Percentiles rank a stretch among this genome's conserved stretches.
Evolutionary conservation across 2,329 filamentous ascomycete genomes (phyloP).

Genomic region (Sclerotiophoma versabilis): DNA sequence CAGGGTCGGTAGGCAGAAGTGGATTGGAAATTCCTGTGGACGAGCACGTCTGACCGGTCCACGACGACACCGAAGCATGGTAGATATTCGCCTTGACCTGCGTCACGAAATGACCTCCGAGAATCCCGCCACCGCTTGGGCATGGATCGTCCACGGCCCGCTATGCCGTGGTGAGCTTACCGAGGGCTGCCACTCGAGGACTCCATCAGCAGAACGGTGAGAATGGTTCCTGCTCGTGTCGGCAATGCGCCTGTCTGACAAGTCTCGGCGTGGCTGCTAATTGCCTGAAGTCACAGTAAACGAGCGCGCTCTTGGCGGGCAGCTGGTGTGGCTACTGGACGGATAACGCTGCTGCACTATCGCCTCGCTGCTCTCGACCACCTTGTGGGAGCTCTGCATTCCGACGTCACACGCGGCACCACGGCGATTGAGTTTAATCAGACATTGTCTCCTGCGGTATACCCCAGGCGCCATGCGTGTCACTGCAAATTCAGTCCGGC

Average conservation of each 20-base stretch:
- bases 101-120: background rate
- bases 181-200: background rate
- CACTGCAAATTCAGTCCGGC: slow-evolving; percentile 36
- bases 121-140: slow-evolving; percentile 3
- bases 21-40: background rate
- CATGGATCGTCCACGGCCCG: slow-evolving; percentile 15
- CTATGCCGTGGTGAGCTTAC: slow-evolving; percentile 13
- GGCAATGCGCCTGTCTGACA: slow-evolving; percentile 6
- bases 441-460: slow-evolving; percentile 13
- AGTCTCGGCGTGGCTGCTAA: slow-evolving; percentile 1
- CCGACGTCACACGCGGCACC: slow-evolving; percentile 4
- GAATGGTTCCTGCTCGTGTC: slow-evolving; percentile 5
- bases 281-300: slow-evolving; percentile 1
- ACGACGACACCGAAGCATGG: background rate
- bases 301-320: slow-evolving; percentile 1
- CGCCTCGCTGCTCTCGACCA: too few species aligned
- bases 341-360: background rate
- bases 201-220: slow-evolving; percentile 13
- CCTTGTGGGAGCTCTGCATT: background rate
- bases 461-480: slow-evolving; percentile 33
- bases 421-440: slow-evolving; percentile 21
- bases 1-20: slow-evolving; percentile 9
- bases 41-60: background rate
- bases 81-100: background rate
- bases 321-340: slow-evolving; percentile 6